These are phyloP conservation scores for Aspergillus oerlinghausenensis DNA, from an alignment of 2,329 filamentous ascomycete species.

Conservation along the genomic window DNA sequence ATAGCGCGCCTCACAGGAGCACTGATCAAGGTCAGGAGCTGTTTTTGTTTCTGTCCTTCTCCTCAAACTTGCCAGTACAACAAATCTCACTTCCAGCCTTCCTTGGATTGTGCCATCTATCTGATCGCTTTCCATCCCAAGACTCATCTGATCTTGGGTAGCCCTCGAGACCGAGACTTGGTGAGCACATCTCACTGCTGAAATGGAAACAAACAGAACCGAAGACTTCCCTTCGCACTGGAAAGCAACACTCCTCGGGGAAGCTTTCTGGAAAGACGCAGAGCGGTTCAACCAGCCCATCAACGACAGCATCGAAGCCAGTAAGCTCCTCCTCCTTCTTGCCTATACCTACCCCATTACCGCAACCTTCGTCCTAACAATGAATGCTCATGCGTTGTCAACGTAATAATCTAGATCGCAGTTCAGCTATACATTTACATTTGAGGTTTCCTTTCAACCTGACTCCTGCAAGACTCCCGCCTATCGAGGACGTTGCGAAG, in stretches of 20 bases:
- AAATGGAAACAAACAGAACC: constrained; percentile 9
- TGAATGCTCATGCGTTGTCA: background rate
- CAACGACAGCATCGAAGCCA: constrained; percentile 14
- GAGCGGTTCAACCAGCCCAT: constrained; percentile 14
- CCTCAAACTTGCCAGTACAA: background rate
- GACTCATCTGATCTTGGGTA: background rate
- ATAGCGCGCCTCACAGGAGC: background rate
- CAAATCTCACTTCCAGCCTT: background rate
- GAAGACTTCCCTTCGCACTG: constrained; percentile 20
- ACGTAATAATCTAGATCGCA: constrained; percentile 6
- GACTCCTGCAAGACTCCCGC: constrained; percentile 6
- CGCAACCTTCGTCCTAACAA: background rate
- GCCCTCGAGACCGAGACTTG: background rate
- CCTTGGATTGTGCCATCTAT: background rate
- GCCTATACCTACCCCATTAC: background rate
- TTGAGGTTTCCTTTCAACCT: constrained; percentile 24
- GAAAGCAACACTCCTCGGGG: constrained; percentile 23
- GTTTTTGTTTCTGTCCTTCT: background rate
- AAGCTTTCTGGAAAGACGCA: constrained; percentile 26
- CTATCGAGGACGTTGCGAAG: background rate
- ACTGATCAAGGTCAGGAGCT: background rate
- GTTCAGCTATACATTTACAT: constrained; percentile 18
- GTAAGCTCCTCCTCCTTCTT: constrained; percentile 4
- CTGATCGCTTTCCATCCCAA: background rate
- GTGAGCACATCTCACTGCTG: constrained; percentile 1